A percentile compares a stretch with the other conserved stretches of the same genome.
These are phyloP conservation scores for Cladosporium sp. DNA, from an alignment of 2,329 filamentous ascomycete genomes.

Conservation along the genomic window DNA sequence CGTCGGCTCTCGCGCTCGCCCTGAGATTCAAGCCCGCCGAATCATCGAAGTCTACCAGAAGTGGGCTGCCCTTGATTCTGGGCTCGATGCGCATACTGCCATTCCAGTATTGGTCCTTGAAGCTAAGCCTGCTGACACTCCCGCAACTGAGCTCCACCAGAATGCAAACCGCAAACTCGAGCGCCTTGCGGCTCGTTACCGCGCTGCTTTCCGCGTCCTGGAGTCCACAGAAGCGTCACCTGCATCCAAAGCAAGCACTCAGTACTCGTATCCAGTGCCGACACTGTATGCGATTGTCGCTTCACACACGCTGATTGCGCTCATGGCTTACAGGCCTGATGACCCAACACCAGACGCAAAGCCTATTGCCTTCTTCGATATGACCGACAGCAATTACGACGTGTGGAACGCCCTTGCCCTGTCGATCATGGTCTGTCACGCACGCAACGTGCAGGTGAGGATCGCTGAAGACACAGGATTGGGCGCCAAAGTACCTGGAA, in stretches of 20 bases:
- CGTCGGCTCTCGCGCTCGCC: constrained; percentile 7
- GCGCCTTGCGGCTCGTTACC: constrained; percentile 41
- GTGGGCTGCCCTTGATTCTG: constrained; percentile 52
- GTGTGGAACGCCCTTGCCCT: constrained; percentile 59
- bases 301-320: constrained; percentile 48
- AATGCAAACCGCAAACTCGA: constrained; percentile 39
- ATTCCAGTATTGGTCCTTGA: constrained; percentile 45
- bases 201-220: constrained; percentile 31
- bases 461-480: constrained; percentile 36
- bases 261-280: constrained; percentile 35
- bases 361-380: constrained; percentile 50
- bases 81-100: constrained; percentile 31
- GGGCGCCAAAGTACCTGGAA: constrained; percentile 11
- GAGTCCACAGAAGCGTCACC: constrained; percentile 26
- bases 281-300: constrained; percentile 54
- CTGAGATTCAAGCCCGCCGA: constrained; percentile 21
- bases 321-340: constrained; percentile 48
- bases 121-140: constrained; percentile 36
- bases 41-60: constrained; percentile 44
- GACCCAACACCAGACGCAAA: constrained; percentile 25
- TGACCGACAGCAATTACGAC: constrained; percentile 50
- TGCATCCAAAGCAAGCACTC: constrained; percentile 15
- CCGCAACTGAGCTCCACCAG: constrained; percentile 38
- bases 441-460: constrained; percentile 47
- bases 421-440: constrained; percentile 52